phyloP scores from a whole-genome alignment of 768 basidiomycete genomes.

The Suillus occidentalis region DNA sequence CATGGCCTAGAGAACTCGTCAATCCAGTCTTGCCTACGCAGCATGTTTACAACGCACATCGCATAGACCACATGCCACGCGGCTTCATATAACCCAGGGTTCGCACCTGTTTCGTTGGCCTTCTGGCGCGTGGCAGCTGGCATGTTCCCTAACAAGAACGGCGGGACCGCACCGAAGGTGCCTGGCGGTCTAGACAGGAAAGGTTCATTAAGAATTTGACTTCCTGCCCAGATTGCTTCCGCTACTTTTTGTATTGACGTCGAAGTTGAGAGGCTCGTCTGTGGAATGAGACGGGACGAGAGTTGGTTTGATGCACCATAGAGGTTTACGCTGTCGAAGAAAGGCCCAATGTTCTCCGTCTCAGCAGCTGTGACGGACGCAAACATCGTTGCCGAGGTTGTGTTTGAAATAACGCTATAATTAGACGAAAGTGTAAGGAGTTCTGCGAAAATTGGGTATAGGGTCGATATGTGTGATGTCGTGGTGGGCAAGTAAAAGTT shows the following conservation, averaged over 20 bases:
- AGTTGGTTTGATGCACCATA: constrained; percentile 21
- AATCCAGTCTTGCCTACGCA: not conserved
- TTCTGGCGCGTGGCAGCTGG: constrained; percentile 10
- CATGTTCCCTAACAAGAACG: constrained; percentile 16
- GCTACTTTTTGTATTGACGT: constrained; percentile 16
- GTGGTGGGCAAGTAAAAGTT: constrained; percentile 17
- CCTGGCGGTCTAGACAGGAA: not conserved
- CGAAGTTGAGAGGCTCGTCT: constrained; percentile 16
- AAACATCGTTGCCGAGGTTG: constrained; percentile 14
- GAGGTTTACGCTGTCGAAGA: constrained; percentile 10
- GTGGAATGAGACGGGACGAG: constrained; percentile 21
- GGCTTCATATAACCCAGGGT: constrained; percentile 20
- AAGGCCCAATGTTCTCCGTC: constrained; percentile 10
- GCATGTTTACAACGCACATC: constrained; percentile 6
- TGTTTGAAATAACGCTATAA: constrained; percentile 19
- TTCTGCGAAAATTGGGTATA: constrained; percentile 22
- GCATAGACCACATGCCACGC: constrained; percentile 15
- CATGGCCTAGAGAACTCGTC: constrained; percentile 11
- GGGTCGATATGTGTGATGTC: constrained; percentile 1
- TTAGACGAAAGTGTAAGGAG: constrained; percentile 12
- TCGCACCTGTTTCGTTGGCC: constrained; percentile 18
- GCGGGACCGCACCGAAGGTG: not conserved
- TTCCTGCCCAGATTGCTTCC: constrained; percentile 22
- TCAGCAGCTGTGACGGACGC: constrained; percentile 15
- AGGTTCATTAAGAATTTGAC: constrained; percentile 14